Evolutionary conservation across 495 filamentous ascomycete genomes (phyloP), one percentile per base, ranked within the genome.

Genomic region (Aspergillus diversus): DNA sequence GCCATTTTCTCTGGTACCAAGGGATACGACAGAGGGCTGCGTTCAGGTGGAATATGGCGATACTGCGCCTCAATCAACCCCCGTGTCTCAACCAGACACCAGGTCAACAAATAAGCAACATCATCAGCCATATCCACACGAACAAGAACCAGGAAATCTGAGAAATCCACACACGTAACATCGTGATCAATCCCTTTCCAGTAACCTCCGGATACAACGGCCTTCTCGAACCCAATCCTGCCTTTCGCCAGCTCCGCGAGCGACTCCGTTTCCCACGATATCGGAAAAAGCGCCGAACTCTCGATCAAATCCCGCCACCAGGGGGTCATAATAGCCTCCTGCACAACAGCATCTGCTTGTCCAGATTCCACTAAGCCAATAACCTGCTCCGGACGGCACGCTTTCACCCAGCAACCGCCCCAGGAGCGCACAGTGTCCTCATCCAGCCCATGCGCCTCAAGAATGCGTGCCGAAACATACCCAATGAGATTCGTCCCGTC

Each of bases 291-390:
- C 2, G 12, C 27, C 4, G 33, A 16, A 9, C 52, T 55, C 17
- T 69, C 64, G 33, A 69, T 69, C 16, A 69, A 17, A 33, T 66
- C 33, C 16, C 31, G 51, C 66, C 66, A 69, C 66, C 66, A 69
- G 13, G 64, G 64, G 7, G 66, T 69, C 66, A 69, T 69, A 16
- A 69, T 66, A 9, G 66, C 66, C 34, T 69, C 66, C 37, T 69
- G 63, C 16, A 66, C 8, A 16, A 69, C 47, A 12, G 66, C 66
- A 46, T 69, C 60, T 4, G 52, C 55, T 34, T 61, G 5, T 42
- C 66, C 66, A 13, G 37, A 49, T 39, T 49, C 33, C 16, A 61
- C 60, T 37, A 66, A 34, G 16, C 51, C 47, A 15, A 68, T 16
- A 11, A 34, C 48, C 55, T 65, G 63, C 35, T 68, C 66, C 9